Conservation (phyloP, 1,284 basidiomycete species). For the Irpex rosettiformis region DNA sequence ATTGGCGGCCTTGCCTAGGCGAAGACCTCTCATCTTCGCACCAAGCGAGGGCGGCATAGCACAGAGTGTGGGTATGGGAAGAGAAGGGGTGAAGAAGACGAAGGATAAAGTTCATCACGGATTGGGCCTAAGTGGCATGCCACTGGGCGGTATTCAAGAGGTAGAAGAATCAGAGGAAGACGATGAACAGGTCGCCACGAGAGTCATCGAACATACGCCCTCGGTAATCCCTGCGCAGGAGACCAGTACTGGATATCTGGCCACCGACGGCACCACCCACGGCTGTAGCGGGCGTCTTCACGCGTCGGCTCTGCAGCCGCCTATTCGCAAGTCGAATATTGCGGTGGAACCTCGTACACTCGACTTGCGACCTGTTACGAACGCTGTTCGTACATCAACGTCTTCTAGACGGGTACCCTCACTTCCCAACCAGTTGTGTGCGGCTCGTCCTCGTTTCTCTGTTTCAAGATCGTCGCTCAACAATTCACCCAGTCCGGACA, state of each 20-base stretch:
- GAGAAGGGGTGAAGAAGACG: neutral
- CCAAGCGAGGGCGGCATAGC: neutral
- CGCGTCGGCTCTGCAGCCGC: neutral
- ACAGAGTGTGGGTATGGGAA: neutral
- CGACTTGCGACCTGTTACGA: neutral
- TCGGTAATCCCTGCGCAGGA: neutral
- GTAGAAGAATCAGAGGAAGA: neutral
- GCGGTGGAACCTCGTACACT: neutral
- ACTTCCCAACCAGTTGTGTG: neutral
- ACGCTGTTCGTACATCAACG: neutral
- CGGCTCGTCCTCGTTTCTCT: neutral
- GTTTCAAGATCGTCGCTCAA: neutral
- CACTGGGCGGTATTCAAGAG: neutral
- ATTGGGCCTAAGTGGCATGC: neutral
- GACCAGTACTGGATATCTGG: neutral
- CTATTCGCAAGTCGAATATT: neutral
- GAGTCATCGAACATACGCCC: neutral
- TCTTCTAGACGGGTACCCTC: neutral
- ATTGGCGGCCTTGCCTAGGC: neutral
- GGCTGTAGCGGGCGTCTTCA: neutral
- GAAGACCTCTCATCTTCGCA: neutral
- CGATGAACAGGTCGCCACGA: neutral
- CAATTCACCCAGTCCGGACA: neutral
- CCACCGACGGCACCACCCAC: neutral
- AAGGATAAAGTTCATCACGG: neutral